Percentiles rank a stretch among this genome's conserved stretches.
phyloP scores from a whole-genome alignment of 306 rosid genomes.

The Ammopiptanthus mongolicus region DNA sequence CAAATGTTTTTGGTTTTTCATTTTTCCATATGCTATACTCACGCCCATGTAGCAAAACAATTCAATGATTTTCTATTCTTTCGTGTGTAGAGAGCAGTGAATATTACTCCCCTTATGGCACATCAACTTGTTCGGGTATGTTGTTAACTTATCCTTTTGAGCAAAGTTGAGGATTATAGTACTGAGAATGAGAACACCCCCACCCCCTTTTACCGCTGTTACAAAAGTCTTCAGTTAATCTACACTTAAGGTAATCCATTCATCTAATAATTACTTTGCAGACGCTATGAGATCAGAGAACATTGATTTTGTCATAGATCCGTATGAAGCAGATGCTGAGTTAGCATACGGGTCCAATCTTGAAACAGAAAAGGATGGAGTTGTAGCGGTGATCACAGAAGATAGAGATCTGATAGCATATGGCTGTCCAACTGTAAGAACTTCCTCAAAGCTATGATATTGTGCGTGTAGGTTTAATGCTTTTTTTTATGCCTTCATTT shows the following conservation, averaged over 20 bases:
- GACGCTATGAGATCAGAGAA: conserved; percentile 71
- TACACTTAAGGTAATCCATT: background rate
- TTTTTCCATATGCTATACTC: conserved; percentile 4
- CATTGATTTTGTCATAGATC: conserved; percentile 89
- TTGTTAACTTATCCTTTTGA: background rate
- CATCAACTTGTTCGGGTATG: conserved; percentile 70
- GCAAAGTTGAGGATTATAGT: background rate
- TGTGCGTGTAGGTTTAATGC: conserved; percentile 36
- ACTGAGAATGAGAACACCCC: background rate
- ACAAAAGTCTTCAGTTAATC: background rate
- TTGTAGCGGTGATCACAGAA: conserved; percentile 72
- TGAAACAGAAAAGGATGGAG: conserved; percentile 56
- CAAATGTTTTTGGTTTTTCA: background rate
- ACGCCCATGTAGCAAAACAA: background rate
- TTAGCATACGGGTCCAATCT: conserved; percentile 70
- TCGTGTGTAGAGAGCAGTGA: conserved; percentile 70
- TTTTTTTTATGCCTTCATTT: conserved; percentile 21
- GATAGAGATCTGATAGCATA: conserved; percentile 64
- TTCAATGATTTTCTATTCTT: background rate
- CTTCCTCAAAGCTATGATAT: conserved; percentile 35
- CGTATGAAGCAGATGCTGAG: conserved; percentile 98
- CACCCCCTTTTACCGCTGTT: background rate
- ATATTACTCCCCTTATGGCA: conserved; percentile 72
- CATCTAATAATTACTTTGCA: conserved; percentile 35
- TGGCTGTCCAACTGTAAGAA: conserved; percentile 92